Evolutionary conservation across 1,284 basidiomycete genomes (phyloP), one percentile per base, ranked within the genome.

Genomic region (Neotropicomus parvogracilis): DNA sequence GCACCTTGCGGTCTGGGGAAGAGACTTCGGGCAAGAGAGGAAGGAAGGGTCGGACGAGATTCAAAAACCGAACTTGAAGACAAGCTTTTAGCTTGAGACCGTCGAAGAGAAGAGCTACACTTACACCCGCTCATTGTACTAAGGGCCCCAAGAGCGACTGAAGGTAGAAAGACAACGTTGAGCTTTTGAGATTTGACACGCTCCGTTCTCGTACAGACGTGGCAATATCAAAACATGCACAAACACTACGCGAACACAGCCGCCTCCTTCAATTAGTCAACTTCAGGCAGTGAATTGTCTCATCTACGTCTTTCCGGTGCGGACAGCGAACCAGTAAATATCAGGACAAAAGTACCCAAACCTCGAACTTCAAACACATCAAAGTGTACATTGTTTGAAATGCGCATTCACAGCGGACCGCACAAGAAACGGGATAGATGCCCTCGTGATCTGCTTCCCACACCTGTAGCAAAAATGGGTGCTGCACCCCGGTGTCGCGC

Each of bases 41-140:
- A 72, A 95, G 82, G 76, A 95, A 95, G 54, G 92, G 92, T 71
- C 91, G 85, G 74, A 95, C 92, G 68, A 95, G 91, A 75, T 95
- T 93, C 65, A 95, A 78, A 75, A 95, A 94, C 75, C 92, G 88
- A 73, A 95, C 92, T 59, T 17, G 8, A 17, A 42, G 1, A 17
- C 19, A 6, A 24, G 9, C 0, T 9, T 3, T 63, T 6, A 46
- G 10, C 10, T 16, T 4, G 0, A 32, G 41, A 2, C 3, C 90
- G 64, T 31, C 10, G 31, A 4, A 7, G 40, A 42, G 3, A 41
- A 21, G 10, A 34, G 1, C 1, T 24, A 4, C n/a, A 63, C 70
- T 38, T 60, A 71, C 68, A 70, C 44, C 70, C 70, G 57, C 68
- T 72, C 68, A 70, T 70, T 48, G 52, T 70, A 52, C 40, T 41